Base-by-base conservation (phyloP, 2,329 filamentous ascomycete species). In the Aspergillus felis region DNA sequence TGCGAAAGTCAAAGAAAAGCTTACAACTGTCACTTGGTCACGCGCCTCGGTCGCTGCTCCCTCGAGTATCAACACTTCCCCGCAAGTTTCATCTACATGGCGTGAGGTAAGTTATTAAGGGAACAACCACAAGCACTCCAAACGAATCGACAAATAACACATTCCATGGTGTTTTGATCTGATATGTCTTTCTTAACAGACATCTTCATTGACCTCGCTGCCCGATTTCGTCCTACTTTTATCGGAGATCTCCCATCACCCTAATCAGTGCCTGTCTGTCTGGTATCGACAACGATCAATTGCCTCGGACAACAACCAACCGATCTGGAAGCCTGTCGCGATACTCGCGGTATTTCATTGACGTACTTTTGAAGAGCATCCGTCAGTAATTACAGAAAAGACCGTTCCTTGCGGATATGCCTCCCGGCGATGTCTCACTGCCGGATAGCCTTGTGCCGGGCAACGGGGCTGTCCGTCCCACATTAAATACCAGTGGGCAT, bases 381-480 rank as follows among this genome's bases (percentile, higher is more conserved):
- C 44, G 56, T 57, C 47, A 27, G n/a, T 29, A 42, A n/a, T 52
- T 6, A 46, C 22, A 57, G 44, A 53, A 62, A 59, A 57, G 60
- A 61, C 57, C 61, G 60, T 61, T 57, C 54, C 38, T 50, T 50
- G 65, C 64, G 69, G 69, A 68, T 57, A 77, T 77, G 74, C 71
- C 74, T 72, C 71, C 74, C 65, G 71, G 72, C 68, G 74, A 74
- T 65, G 71, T 74, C 60, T 58, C 65, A 55, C 65, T 74, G 57
- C 75, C 75, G 63, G 71, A 74, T 61, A 76, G 73, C 66, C 70
- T 77, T 64, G 71, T 77, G 64, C 74, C 75, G 61, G 75, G 75
- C 61, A 74, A 76, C 60, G 71, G 73, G 56, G 70, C 68, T 59
- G 66, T 68, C 64, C 68, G 71, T 58, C 72, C 72, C 46, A 71